Base-by-base conservation (phyloP, 1,284 basidiomycete species). In the Cystobasidiaceae sp. region DNA sequence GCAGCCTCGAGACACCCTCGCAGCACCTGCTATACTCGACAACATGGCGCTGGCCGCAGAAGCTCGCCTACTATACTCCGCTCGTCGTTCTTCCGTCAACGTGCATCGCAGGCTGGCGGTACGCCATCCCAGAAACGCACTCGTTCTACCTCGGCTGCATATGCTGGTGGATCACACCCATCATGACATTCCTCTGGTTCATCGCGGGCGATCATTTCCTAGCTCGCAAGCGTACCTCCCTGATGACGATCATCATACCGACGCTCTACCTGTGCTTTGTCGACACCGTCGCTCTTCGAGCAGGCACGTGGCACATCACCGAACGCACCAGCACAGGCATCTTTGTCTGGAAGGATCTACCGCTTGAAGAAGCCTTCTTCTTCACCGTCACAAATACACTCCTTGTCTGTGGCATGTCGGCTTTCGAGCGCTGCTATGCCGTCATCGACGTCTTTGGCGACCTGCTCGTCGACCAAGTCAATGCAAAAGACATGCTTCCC, bases 331-430 rank as follows among this genome's bases (percentile, higher is more conserved):
- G 71, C 45, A 51, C 72, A 1, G 72, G 72, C 2, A 15, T n/a
- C 23, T 68, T 64, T 34, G 55, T 34, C 15, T 39, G 32, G 50
- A 4, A 9, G 21, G 17, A 28, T 39, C 25, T 48, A 37, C 63
- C 51, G 4, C 21, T 63, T 71, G 74, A 54, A 49, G 74, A 75
- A 56, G 74, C 73, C 11, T 46, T 71, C 34, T 75, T 75, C 70
- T 75, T 75, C 62, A 57, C 74, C 7, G 49, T 75, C 15, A 75
- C 74, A 2, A 75, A 75, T 58, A 57, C 65, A 6, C 68, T 74
- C 50, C 70, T 75, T 48, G 69, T 71, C 0, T 69, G 71, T 39
- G 74, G 74, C 7, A 64, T 70, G 52, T 56, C 57, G n/a, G 69
- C 71, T 6, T 71, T 72, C 66, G 70, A 48, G 33, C 67, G 52